Percentiles rank a stretch among this genome's conserved stretches.
Evolutionary conservation across 1,284 basidiomycete species (phyloP).

Genomic region (Cerioporus squamosus): DNA sequence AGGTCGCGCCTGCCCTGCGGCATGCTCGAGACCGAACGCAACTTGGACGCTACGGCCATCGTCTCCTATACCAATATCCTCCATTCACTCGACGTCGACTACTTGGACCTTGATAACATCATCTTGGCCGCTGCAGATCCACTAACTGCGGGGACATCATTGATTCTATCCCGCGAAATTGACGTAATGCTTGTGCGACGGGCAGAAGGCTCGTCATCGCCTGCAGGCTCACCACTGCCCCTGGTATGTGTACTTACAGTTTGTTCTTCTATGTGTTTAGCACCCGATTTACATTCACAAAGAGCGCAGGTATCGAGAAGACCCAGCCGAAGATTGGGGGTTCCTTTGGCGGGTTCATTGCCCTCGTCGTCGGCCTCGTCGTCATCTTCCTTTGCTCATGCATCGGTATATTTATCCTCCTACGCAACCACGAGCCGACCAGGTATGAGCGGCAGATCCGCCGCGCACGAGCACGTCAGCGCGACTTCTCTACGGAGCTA

Average conservation of each 20-base stretch:
- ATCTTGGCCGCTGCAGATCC: too few relatives aligned
- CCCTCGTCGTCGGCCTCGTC: conserved; percentile 37
- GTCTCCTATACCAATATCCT: background rate
- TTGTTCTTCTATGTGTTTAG: too few relatives aligned
- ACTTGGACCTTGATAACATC: too few relatives aligned
- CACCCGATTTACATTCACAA: background rate
- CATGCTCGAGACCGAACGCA: too few relatives aligned
- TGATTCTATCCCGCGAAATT: background rate
- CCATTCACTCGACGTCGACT: too few relatives aligned
- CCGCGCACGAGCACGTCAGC: conserved; percentile 25
- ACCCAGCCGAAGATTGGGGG: conserved; percentile 32
- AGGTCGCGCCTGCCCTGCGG: too few relatives aligned
- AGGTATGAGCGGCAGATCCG: conserved; percentile 34
- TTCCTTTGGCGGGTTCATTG: conserved; percentile 39
- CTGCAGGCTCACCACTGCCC: conserved; percentile 9
- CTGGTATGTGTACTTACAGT: background rate
- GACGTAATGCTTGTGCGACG: conserved; percentile 19
- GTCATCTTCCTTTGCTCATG: conserved; percentile 36
- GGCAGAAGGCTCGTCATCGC: background rate
- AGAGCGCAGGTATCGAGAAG: conserved; percentile 15
- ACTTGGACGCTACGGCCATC: background rate
- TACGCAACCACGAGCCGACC: conserved; percentile 36
- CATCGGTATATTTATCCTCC: conserved; percentile 41
- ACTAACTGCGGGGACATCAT: too few relatives aligned
- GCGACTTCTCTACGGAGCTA: conserved; percentile 24